phyloP scores from a whole-genome alignment of 2,329 filamentous ascomycete genomes.

The Xylaria sp. region DNA sequence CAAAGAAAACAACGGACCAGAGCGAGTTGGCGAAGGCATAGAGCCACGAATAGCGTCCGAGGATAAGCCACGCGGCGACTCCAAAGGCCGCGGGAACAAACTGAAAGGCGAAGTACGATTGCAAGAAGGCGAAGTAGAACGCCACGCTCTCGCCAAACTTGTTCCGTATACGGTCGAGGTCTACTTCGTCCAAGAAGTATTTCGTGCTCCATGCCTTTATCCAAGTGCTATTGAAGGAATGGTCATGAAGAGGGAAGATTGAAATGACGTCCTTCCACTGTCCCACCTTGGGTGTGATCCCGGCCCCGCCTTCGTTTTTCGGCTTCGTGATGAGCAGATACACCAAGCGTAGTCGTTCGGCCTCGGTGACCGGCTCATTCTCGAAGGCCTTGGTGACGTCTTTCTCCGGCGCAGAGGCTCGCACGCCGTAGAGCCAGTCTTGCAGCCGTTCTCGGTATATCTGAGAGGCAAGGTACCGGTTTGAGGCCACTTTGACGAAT shows the following conservation, averaged over 20 bases:
- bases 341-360: slow-evolving; percentile 87
- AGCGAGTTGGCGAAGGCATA: slow-evolving; percentile 82
- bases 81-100: slow-evolving; percentile 85
- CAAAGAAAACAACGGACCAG: slow-evolving; percentile 91
- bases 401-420: slow-evolving; percentile 77
- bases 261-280: slow-evolving; percentile 78
- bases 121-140: slow-evolving; percentile 95
- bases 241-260: slow-evolving; percentile 83
- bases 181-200: slow-evolving; percentile 70
- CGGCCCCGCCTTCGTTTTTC: slow-evolving; percentile 79
- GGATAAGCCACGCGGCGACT: slow-evolving; percentile 78
- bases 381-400: slow-evolving; percentile 75
- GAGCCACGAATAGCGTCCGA: slow-evolving; percentile 83
- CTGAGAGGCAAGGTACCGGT: slow-evolving; percentile 78
- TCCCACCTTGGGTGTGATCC: slow-evolving; percentile 74
- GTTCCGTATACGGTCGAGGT: slow-evolving; percentile 79
- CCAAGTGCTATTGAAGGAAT: slow-evolving; percentile 77
- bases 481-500: slow-evolving; percentile 82
- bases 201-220: slow-evolving; percentile 79
- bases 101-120: slow-evolving; percentile 88
- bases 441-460: slow-evolving; percentile 88
- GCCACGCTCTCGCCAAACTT: slow-evolving; percentile 85
- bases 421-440: slow-evolving; percentile 93
- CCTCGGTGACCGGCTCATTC: slow-evolving; percentile 82
- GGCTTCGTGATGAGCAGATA: slow-evolving; percentile 85